These are phyloP conservation scores for Spathaspora hagerdaliae DNA, from an alignment of 805 yeast genomes.

Conservation along the genomic window DNA sequence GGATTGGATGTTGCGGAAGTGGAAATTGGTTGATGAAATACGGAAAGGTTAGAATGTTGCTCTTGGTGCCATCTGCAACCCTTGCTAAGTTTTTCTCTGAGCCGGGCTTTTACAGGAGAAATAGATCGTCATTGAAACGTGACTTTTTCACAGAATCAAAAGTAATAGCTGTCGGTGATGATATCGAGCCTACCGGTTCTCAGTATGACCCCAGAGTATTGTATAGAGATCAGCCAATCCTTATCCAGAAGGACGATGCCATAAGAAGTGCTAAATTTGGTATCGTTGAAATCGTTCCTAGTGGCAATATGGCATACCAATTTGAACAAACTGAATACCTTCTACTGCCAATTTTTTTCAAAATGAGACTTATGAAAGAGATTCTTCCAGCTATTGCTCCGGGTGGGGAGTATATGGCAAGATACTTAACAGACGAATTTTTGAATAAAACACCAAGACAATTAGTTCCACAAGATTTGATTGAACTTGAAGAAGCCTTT, in stretches of 20 bases:
- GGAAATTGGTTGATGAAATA: conserved; percentile 71
- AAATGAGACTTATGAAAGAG: conserved; percentile 1
- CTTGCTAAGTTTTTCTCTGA: conserved; percentile 52
- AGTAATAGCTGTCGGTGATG: conserved; percentile 45
- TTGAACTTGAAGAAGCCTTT: conserved; percentile 48
- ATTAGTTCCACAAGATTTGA: conserved; percentile 54
- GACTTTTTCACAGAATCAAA: conserved; percentile 60
- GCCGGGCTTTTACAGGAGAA: conserved; percentile 47
- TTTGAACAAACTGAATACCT: conserved; percentile 28
- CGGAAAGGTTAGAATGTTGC: conserved; percentile 69
- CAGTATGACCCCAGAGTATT: conserved; percentile 34
- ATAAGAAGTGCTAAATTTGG: conserved; percentile 38
- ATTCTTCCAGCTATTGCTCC: conserved; percentile 58
- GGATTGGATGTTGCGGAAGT: conserved; percentile 64
- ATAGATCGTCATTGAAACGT: conserved; percentile 60
- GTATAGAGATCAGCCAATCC: conserved; percentile 31
- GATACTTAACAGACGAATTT: conserved; percentile 25
- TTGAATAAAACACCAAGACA: conserved; percentile 43
- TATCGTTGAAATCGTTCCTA: conserved; percentile 53
- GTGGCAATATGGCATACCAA: conserved; percentile 22
- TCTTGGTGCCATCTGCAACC: conserved; percentile 60
- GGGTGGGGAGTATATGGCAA: conserved; percentile 60
- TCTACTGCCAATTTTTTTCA: conserved; percentile 1
- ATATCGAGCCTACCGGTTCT: conserved; percentile 21
- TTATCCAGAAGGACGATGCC: conserved; percentile 8